Base-by-base conservation (phyloP, 2,329 filamentous ascomycete species). In the Stagonosporopsis cucurbitacearum region DNA sequence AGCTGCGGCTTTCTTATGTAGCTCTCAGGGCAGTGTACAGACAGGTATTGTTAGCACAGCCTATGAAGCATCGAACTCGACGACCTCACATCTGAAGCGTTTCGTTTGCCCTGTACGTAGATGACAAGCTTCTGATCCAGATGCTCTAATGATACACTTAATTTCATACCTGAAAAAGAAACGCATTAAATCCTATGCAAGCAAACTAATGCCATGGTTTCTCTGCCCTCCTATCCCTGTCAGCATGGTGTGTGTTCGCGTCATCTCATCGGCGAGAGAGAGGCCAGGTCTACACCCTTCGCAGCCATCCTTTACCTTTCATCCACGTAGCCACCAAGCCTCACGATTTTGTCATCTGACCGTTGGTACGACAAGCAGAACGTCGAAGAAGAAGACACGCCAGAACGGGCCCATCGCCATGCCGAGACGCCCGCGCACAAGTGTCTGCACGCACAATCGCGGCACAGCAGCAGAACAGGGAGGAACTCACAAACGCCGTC, bases 111-210 rank as follows among this genome's bases (percentile, higher is more conserved):
- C 17, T 37, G 30, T 56, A 50, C 30, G 45, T 46, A 56, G 41
- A 43, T n/a, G 41, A 46, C 44, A 40, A 48, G 35, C 28, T 30
- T 41, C 7, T 40, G 41, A 15, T 36, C 6, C 28, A 56, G 28
- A 56, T 42, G 46, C 22, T 36, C 23, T 55, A 56, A 56, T 50
- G 42, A 50, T 32, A 39, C 41, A 56, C 50, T 47, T 40, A 40
- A 37, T 37, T 37, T 17, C 35, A 11, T 37, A 15, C 2, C 12
- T 33, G 12, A 33, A n/a, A 33, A 13, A 8, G 12, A 13, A 11
- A n/a, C 12, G 5, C 12, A 33, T 13, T n/a, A 15, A 13, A 6
- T 12, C 4, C 32, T 33, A 12, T 6, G 32, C 33, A 19, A 35
- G 15, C n/a, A 17, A 35, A 6, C n/a, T n/a, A n/a, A n/a, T n/a